A percentile compares a stretch with the other conserved stretches of the same genome.
phyloP scores from a whole-genome alignment of 2,329 filamentous ascomycete genomes.

The Mariannaea elegans region DNA sequence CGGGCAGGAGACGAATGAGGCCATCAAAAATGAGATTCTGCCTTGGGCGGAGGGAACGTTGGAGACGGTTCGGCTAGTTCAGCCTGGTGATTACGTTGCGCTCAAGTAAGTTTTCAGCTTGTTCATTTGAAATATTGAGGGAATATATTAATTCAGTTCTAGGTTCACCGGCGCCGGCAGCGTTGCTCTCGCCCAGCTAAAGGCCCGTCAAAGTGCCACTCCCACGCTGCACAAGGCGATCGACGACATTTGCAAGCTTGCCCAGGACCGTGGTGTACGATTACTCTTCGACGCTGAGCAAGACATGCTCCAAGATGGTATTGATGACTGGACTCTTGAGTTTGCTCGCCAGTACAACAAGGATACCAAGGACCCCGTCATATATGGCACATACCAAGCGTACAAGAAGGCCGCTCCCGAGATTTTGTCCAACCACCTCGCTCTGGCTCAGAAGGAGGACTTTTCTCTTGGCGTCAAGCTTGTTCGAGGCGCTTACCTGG shows the following conservation, averaged over 20 bases:
- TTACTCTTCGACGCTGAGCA: slow-evolving; percentile 91
- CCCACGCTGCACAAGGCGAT: slow-evolving; percentile 74
- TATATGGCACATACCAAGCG: slow-evolving; percentile 84
- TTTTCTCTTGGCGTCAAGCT: slow-evolving; percentile 79
- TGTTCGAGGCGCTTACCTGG: slow-evolving; percentile 78
- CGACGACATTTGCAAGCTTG: slow-evolving; percentile 77
- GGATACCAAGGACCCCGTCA: slow-evolving; percentile 68
- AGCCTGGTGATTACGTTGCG: slow-evolving; percentile 69
- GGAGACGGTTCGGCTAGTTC: slow-evolving; percentile 75
- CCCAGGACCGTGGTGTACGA: slow-evolving; percentile 72
- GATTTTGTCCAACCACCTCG: slow-evolving; percentile 68
- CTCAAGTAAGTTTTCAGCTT: slow-evolving; percentile 59
- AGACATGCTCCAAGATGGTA: slow-evolving; percentile 78
- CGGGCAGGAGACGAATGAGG: slow-evolving; percentile 57
- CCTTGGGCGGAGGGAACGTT: slow-evolving; percentile 80
- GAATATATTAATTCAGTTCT: not conserved
- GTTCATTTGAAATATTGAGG: not conserved
- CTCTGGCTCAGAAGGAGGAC: slow-evolving; percentile 62
- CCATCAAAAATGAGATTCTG: slow-evolving; percentile 67
- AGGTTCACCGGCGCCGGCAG: slow-evolving; percentile 85
- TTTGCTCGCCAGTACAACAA: slow-evolving; percentile 82
- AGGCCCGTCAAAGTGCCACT: slow-evolving; percentile 69
- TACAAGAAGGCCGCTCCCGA: slow-evolving; percentile 73
- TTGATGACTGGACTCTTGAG: slow-evolving; percentile 81
- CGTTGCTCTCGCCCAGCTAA: slow-evolving; percentile 73